These are phyloP conservation scores for Eleusine indica DNA, from an alignment of 176 grass and related monocot species.

Conservation along the genomic window DNA sequence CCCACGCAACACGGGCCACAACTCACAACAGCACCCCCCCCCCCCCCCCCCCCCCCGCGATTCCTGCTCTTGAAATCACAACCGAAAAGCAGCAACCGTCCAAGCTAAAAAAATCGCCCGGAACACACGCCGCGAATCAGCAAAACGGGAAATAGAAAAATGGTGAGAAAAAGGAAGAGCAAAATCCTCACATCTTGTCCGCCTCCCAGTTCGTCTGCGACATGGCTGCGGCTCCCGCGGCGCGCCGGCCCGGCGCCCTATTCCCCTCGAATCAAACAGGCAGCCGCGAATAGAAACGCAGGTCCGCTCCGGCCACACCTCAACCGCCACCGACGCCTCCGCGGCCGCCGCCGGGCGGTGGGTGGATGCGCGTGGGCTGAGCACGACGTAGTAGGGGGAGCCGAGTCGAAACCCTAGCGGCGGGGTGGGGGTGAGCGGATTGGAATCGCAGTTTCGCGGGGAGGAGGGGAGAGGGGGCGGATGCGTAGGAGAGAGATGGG, in stretches of 20 bases:
- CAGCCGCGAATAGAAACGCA: background rate
- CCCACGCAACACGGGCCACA: constrained; percentile 11
- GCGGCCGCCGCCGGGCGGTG: background rate
- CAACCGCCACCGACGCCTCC: background rate
- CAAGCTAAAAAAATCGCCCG: background rate
- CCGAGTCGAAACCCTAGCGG: constrained; percentile 32
- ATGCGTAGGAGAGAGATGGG: background rate
- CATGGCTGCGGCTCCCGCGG: constrained; percentile 44
- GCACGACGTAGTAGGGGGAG: background rate
- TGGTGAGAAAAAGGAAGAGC: background rate
- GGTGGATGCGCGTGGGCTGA: background rate
- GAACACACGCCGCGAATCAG: constrained; percentile 31
- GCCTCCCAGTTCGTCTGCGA: constrained; percentile 83
- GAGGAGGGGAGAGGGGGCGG: background rate
- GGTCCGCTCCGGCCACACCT: background rate
- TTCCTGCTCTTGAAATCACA: background rate
- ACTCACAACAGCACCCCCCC: background rate
- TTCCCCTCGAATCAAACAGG: background rate
- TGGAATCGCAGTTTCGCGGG: constrained; percentile 24
- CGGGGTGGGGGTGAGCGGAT: background rate
- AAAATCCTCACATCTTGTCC: constrained; percentile 75
- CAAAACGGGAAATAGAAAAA: background rate
- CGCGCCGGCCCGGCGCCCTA: background rate
- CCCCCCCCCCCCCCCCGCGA: background rate
- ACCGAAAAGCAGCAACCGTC: background rate